Conservation (phyloP, 2,329 filamentous ascomycete species). For the Cryphonectria parasitica region DNA sequence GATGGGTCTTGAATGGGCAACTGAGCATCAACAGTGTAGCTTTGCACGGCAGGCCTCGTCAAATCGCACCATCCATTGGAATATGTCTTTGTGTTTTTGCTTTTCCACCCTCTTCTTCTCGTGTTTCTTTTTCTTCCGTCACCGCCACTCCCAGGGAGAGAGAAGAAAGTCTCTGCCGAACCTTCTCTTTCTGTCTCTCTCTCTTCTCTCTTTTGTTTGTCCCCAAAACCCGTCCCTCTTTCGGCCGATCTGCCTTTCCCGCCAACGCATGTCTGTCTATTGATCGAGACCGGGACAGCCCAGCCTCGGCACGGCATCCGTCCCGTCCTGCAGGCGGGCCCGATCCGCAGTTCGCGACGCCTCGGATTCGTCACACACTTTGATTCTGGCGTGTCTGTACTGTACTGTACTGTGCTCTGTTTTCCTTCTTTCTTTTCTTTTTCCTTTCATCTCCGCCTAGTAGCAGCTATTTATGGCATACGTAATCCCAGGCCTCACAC, state of each 20-base stretch:
- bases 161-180: neutral
- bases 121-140: neutral
- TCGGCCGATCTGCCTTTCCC: neutral
- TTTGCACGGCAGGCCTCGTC: neutral
- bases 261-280: neutral
- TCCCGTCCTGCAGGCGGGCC: constrained; percentile 17
- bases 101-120: neutral
- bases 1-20: neutral
- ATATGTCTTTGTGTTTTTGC: neutral
- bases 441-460: neutral
- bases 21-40: neutral
- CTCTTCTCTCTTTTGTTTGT: neutral
- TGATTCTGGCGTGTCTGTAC: no score
- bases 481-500: neutral
- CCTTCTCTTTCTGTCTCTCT: neutral
- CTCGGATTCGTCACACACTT: constrained; percentile 10
- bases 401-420: neutral
- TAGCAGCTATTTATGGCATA: constrained; percentile 12
- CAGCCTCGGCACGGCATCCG: constrained; percentile 8
- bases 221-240: neutral
- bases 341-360: constrained; percentile 15
- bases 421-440: neutral
- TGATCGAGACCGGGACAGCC: constrained; percentile 2
- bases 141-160: neutral
- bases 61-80: neutral